Conservation (phyloP, 345 rosid species). For the Ricinus communis region DNA sequence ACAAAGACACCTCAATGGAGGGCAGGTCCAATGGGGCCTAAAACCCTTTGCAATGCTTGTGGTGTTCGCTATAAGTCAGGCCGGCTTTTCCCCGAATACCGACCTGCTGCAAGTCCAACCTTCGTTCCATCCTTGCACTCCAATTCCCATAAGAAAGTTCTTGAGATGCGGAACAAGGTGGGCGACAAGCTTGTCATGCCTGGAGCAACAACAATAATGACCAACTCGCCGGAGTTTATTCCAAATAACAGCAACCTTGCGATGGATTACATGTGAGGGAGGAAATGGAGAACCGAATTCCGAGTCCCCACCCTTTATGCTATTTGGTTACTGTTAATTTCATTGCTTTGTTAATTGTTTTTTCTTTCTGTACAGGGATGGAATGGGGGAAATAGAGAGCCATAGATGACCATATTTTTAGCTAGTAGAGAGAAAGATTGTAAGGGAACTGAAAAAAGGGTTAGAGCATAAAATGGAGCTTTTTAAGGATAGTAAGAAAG, state of each 20-base stretch:
- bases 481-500: slow-evolving; percentile 29
- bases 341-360: slow-evolving; percentile 36
- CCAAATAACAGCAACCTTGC: slow-evolving; percentile 41
- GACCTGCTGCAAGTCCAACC: slow-evolving; percentile 96
- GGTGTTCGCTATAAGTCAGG: slow-evolving; percentile 96
- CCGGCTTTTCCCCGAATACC: slow-evolving; percentile 93
- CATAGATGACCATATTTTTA: slow-evolving; percentile 40
- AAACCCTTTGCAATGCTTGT: slow-evolving; percentile 97
- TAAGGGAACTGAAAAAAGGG: slow-evolving; percentile 27
- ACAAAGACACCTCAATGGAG: slow-evolving; percentile 99
- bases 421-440: slow-evolving; percentile 28
- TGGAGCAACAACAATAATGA: slow-evolving; percentile 18
- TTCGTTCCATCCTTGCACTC: slow-evolving; percentile 87
- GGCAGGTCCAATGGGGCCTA: slow-evolving; percentile 97
- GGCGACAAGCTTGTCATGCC: slow-evolving; percentile 19
- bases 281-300: slow-evolving; percentile 3
- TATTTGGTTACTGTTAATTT: slow-evolving; percentile 33
- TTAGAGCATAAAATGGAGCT: slow-evolving; percentile 28
- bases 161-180: slow-evolving; percentile 79
- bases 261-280: slow-evolving; percentile 42
- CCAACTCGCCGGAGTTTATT: slow-evolving; percentile 37
- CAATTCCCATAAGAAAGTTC: slow-evolving; percentile 92
- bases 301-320: slow-evolving; percentile 15
- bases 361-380: slow-evolving; percentile 54
- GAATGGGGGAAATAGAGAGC: slow-evolving; percentile 38